Evolutionary conservation across 345 rosid species (phyloP).

Genomic region (Streptanthus diversifolius): DNA sequence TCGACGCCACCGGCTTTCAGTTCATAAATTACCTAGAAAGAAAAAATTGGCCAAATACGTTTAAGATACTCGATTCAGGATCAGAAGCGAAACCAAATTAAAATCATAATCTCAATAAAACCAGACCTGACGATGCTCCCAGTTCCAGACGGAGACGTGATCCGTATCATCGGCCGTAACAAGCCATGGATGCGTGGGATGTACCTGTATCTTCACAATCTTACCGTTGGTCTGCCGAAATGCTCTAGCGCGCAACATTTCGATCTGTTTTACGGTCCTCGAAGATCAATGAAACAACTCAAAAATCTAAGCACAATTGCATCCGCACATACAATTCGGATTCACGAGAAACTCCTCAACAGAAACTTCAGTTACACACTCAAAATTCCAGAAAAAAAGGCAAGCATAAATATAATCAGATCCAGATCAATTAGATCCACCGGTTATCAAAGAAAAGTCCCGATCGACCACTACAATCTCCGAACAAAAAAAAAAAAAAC

Average conservation of each 20-base stretch:
- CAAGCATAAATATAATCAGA: neutral
- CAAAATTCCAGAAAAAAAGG: neutral
- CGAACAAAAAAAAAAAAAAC: constrained; percentile 4
- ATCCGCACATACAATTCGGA: constrained; percentile 12
- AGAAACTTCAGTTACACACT: neutral
- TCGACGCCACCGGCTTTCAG: constrained; percentile 97
- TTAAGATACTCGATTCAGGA: neutral
- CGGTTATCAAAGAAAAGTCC: neutral
- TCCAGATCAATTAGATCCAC: constrained; percentile 27
- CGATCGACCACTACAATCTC: constrained; percentile 18
- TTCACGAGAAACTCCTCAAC: neutral
- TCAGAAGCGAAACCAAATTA: neutral
- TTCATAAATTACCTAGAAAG: constrained; percentile 75
- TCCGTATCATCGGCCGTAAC: constrained; percentile 95
- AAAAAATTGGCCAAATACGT: neutral
- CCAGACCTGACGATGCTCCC: constrained; percentile 96
- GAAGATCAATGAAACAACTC: constrained; percentile 17
- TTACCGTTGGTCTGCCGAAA: constrained; percentile 76
- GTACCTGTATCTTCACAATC: constrained; percentile 90
- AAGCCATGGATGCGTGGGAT: constrained; percentile 99
- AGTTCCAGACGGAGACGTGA: constrained; percentile 97
- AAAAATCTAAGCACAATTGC: constrained; percentile 16
- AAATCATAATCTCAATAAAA: neutral
- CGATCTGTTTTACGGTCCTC: neutral
- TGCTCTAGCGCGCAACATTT: constrained; percentile 88